Evolutionary conservation across 306 rosid genomes (phyloP).

Genomic region (Ziziphus jujuba): DNA sequence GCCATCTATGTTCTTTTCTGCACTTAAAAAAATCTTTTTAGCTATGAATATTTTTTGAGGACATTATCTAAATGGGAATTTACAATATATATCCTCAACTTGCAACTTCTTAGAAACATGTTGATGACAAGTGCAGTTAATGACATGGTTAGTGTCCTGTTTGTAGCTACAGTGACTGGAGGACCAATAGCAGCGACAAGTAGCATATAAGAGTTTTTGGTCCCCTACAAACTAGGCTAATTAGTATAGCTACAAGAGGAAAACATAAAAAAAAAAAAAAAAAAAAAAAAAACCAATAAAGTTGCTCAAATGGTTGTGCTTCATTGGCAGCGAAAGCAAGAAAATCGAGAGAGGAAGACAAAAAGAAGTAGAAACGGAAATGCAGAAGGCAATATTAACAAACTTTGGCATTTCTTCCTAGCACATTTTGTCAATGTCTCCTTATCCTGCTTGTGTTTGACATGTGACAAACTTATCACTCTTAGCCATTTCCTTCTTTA

Average conservation of each 20-base stretch:
- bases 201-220: constrained; percentile 35
- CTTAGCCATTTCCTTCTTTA: constrained; percentile 23
- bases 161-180: constrained; percentile 32
- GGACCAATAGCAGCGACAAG: constrained; percentile 40
- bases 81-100: constrained; percentile 18
- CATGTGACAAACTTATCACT: constrained; percentile 47
- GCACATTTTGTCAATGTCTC: constrained; percentile 70
- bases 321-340: constrained; percentile 30
- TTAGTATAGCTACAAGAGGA: constrained; percentile 22
- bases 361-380: constrained; percentile 35
- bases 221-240: constrained; percentile 37
- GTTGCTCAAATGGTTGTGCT: constrained; percentile 28
- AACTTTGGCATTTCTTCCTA: constrained; percentile 41
- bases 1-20: not conserved
- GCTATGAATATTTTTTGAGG: not conserved
- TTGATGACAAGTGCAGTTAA: constrained; percentile 14
- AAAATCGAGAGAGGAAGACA: constrained; percentile 47
- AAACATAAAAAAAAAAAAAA: no score
- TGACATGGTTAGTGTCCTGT: constrained; percentile 23
- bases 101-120: constrained; percentile 4
- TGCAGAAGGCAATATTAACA: constrained; percentile 34
- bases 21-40: not conserved
- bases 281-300: constrained; percentile 13
- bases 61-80: constrained; percentile 1
- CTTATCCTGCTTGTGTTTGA: constrained; percentile 31